Evolutionary conservation across 2,329 filamentous ascomycete genomes (phyloP), one percentile per base, ranked within the genome.

Genomic region (Penicillium psychrosexuale): DNA sequence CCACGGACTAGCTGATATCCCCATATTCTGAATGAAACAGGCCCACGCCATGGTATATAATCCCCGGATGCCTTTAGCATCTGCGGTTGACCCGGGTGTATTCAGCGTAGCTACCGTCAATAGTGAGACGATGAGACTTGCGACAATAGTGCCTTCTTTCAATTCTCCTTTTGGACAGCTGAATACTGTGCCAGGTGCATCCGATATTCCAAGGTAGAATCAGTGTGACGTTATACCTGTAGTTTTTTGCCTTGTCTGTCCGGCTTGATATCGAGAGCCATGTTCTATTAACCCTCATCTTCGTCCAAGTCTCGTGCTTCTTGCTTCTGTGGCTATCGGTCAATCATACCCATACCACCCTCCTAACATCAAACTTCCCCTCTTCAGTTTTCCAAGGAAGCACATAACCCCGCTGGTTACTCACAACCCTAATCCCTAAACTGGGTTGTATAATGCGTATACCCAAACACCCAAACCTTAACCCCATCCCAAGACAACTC

Each of bases 341-440:
- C 27, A 28, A 28, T 45, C 28, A 33, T 15, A 45, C 12, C 28
- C 28, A 33, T 5, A 31, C n/a, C 42, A 33, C 13, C 12, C 13
- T 42, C 39, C 15, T 27, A 13, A n/a, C 39, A 37, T 37, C 34
- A 17, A 42, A 42, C 9, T 9, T 15, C 8, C n/a, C 17, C 17
- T 15, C 3, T 22, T 33, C 17, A 7, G 5, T 15, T 15, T n/a
- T 61, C 58, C 64, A 64, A 47, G 65, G 66, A 36, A 73, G 40
- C 24, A 71, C 69, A 60, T 77, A 73, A 1, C 77, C 76, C 38
- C 76, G 65, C 59, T 79, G 78, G 53, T 80, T 80, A 42, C 71
- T 74, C 43, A 79, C 59, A 19, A 79, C 62, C 33, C 61, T 66
- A 3, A 76, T 61, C 0, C 39, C 63, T 70, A 40, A 76, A 78